phyloP scores from a whole-genome alignment of 192 early-diverging fungal genomes.

The Chytriomyces hyalinus region DNA sequence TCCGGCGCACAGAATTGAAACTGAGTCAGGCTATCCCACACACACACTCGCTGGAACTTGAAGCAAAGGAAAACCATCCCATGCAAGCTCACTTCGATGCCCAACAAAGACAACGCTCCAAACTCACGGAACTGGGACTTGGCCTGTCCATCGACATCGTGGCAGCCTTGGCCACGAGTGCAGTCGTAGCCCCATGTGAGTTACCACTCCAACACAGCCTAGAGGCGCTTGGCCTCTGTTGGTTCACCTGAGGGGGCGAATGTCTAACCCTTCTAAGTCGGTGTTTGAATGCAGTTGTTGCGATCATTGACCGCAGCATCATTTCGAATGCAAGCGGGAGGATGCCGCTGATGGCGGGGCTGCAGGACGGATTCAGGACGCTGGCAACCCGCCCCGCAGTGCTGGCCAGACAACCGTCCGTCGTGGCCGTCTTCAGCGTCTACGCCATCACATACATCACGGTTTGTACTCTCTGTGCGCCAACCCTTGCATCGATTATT shows the following conservation, averaged over 20 bases:
- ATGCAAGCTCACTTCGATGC: background rate
- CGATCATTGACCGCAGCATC: conserved; percentile 56
- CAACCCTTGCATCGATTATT: background rate
- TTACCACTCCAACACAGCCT: background rate
- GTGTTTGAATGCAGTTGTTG: conserved; percentile 37
- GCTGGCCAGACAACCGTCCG: conserved; percentile 44
- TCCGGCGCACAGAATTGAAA: too few relatives aligned
- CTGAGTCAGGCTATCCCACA: too few relatives aligned
- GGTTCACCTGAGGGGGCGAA: too few relatives aligned
- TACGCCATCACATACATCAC: conserved; percentile 51
- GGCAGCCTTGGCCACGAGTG: background rate
- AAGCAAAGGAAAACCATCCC: background rate
- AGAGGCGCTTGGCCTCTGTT: too few relatives aligned
- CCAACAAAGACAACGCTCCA: background rate
- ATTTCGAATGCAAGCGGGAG: conserved; percentile 50
- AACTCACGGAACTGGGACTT: background rate
- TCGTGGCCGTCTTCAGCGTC: conserved; percentile 43
- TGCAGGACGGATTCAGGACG: conserved; percentile 35
- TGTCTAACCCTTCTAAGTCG: background rate
- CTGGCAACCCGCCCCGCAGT: conserved; percentile 39
- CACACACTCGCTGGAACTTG: background rate
- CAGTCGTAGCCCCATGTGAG: background rate
- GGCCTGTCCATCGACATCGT: background rate
- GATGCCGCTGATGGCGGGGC: conserved; percentile 28
- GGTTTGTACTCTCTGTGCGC: conserved; percentile 16